These are phyloP conservation scores for Spathaspora sp. DNA, from an alignment of 1,139 yeast genomes.

Conservation along the genomic window DNA sequence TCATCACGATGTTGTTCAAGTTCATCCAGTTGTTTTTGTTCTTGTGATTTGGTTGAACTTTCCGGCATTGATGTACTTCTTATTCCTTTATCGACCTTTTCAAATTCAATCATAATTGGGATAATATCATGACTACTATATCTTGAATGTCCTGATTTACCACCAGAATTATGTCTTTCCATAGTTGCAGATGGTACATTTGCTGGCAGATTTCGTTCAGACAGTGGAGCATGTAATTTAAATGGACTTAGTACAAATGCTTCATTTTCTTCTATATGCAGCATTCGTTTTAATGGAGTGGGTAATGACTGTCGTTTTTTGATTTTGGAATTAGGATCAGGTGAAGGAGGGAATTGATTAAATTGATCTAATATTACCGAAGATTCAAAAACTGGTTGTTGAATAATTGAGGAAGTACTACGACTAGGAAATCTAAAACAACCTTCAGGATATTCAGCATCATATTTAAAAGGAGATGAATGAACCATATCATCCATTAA, in stretches of 20 bases:
- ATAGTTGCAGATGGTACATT: not conserved
- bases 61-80: constrained; percentile 36
- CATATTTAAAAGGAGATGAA: constrained; percentile 23
- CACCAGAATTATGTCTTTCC: constrained; percentile 15
- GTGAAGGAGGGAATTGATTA: constrained; percentile 33
- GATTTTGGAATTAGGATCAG: constrained; percentile 29
- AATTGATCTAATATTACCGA: constrained; percentile 2
- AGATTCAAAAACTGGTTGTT: not conserved
- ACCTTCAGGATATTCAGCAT: constrained; percentile 19
- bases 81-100: constrained; percentile 17
- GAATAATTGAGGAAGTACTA: not conserved
- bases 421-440: constrained; percentile 27
- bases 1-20: constrained; percentile 10
- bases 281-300: constrained; percentile 21
- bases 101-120: constrained; percentile 49
- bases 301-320: constrained; percentile 40
- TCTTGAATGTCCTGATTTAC: constrained; percentile 39
- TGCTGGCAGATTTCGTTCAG: not conserved
- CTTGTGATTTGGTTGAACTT: constrained; percentile 12
- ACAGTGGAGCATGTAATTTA: constrained; percentile 23
- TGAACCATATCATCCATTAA: constrained; percentile 11
- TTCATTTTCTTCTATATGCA: constrained; percentile 22
- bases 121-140: constrained; percentile 47
- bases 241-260: constrained; percentile 48
- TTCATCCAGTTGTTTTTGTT: not conserved